These are phyloP conservation scores for Eimeria sp. DNA, from an alignment of 169 alveolate species.

Conservation along the genomic window DNA sequence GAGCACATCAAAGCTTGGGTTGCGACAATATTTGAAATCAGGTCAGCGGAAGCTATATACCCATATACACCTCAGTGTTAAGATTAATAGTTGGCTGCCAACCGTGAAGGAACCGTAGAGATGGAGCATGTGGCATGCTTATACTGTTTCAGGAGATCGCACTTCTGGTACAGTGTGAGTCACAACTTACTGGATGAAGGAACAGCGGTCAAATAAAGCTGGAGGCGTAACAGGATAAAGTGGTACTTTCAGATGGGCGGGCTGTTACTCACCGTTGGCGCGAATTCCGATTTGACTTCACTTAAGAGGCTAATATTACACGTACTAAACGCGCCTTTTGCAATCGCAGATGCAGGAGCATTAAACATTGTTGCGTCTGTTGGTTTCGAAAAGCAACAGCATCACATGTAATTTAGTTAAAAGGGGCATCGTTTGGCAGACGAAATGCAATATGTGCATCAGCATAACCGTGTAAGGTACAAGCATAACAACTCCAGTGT, in stretches of 20 bases:
- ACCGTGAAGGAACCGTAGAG: neutral
- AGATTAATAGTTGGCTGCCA: neutral
- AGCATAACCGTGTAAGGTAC: neutral
- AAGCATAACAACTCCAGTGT: neutral
- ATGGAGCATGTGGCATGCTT: neutral
- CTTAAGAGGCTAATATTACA: too few relatives aligned
- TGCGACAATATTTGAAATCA: conserved; percentile 68
- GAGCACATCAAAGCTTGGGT: conserved; percentile 82
- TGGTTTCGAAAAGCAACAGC: neutral
- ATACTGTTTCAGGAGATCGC: conserved; percentile 34
- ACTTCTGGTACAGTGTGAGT: conserved; percentile 19
- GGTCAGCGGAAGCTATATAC: conserved; percentile 34
- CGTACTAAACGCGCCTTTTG: too few relatives aligned
- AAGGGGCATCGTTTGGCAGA: neutral
- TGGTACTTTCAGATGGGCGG: neutral
- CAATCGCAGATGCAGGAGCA: too few relatives aligned
- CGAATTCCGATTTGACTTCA: too few relatives aligned
- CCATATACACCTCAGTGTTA: neutral
- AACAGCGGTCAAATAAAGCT: neutral
- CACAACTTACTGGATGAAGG: conserved; percentile 13
- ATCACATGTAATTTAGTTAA: neutral
- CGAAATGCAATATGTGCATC: neutral
- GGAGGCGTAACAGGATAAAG: neutral
- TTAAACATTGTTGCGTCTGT: too few relatives aligned
- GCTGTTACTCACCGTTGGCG: too few relatives aligned